Percentiles rank a stretch among this genome's conserved stretches.
Conservation (phyloP, 1,284 basidiomycete species). For the Moesziomyces sp. region DNA sequence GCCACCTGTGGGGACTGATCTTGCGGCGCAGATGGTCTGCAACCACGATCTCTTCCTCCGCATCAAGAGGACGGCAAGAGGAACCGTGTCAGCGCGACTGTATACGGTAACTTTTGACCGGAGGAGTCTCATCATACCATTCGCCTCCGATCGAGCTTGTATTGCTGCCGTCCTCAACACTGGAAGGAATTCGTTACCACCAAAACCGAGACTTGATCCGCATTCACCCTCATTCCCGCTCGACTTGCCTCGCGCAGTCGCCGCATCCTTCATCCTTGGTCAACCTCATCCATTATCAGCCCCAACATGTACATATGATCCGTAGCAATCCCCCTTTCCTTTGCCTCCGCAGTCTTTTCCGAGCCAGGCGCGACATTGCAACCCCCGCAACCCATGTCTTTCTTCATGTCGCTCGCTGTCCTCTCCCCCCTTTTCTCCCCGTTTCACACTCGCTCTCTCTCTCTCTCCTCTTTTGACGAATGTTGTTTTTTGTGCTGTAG, state of each 20-base stretch:
- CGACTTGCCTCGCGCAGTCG: not conserved
- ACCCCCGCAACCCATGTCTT: not conserved
- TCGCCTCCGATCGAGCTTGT: not conserved
- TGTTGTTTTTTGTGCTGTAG: constrained; percentile 28
- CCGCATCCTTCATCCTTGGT: not conserved
- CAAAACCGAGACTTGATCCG: not conserved
- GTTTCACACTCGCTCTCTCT: not conserved
- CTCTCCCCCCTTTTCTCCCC: not conserved
- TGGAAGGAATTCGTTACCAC: not conserved
- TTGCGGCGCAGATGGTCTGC: no score
- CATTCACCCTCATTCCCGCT: not conserved
- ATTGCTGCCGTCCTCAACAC: not conserved
- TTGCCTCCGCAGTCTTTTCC: constrained; percentile 1
- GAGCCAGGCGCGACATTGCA: not conserved
- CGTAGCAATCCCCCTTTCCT: not conserved
- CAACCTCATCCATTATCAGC: not conserved
- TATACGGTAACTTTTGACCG: no score
- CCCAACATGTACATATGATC: not conserved
- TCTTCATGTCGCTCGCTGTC: constrained; percentile 1
- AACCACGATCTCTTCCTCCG: no score
- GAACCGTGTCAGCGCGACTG: no score
- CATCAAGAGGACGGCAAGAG: no score
- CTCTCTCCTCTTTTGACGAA: constrained; percentile 4
- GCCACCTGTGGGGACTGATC: no score
- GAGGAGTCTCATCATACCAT: no score